Base-by-base conservation (phyloP, 2,329 filamentous ascomycete genomes). In the Stenocarpella maydis region DNA sequence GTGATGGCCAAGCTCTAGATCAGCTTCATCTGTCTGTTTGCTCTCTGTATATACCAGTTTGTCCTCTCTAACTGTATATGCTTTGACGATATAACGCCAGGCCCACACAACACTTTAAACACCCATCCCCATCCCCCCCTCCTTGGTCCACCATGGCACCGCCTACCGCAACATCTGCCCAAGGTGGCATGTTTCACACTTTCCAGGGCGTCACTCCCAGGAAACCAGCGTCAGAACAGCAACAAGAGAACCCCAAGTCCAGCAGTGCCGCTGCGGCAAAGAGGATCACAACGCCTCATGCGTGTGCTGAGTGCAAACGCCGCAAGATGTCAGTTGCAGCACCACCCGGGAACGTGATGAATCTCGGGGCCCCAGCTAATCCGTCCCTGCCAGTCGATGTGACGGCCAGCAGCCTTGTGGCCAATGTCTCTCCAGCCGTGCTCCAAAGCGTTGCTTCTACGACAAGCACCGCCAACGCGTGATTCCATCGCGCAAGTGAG, bases 371-470 rank as follows among this genome's bases (percentile, higher is more conserved):
- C 26, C 28, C 69, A 4, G 26, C 77, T 81, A 73, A 82, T 73
- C 54, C 21, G 39, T 52, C 53, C 24, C 63, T 28, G 21, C 41
- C 65, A 85, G 83, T 68, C 90, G 93, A 72, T 96, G 93, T 77
- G 92, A 95, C 81, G 93, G 93, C 67, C 88, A 91, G 73, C 91
- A 93, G 76, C 93, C 93, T 14, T 96, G 93, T 77, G 91, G 92
- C 45, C 92, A 94, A 77, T 96, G 93, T 77, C 87, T 92, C 69
- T 94, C 92, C 78, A 95, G 93, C 77, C 89, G 93, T 68, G 92
- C 92, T 72, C 91, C 92, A 4, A 92, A 94, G 78, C 85, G 89
- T 67, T 95, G 93, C 77, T 90, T 91, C 75, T 95, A 95, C 78
- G 91, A 93, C 73, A 94, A 95, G 80, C 92, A 94, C 72, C 87